Evolutionary conservation across 768 basidiomycete genomes (phyloP), one percentile per base, ranked within the genome.

Genomic region (Scleroderma citrinum): DNA sequence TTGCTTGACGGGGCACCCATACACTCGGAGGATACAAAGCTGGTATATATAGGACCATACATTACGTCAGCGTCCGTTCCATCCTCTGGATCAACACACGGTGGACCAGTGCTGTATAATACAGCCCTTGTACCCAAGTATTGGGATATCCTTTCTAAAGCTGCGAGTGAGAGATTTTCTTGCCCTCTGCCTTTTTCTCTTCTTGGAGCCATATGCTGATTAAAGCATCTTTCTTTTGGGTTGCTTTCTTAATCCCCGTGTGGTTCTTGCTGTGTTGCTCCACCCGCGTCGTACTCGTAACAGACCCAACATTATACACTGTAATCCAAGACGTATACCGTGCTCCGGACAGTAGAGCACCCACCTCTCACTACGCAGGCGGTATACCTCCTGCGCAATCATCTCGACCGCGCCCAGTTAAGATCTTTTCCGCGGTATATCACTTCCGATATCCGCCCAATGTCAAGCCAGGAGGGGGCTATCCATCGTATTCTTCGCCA

Each of bases 221-320:
- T 7, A n/a, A n/a, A 21, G 39, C 19, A 12, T 23, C 3, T 14
- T 42, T 42, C 3, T 26, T 42, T 5, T 42, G 16, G 13, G 10
- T n/a, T 20, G 40, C 23, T 26, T 26, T 42, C 16, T 16, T 8
- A 26, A 10, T 24, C 23, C 24, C 24, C 40, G 24, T 42, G 40
- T 23, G 11, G 10, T 13, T 26, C 53, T 50, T 51, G 35, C 14
- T 42, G 16, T 21, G 29, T 29, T 37, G 39, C 16, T 7, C 39
- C 40, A 10, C 10, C 17, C 2, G 13, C 26, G 30, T 20, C 37
- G 38, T n/a, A 19, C 39, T 20, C 34, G n/a, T 41, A 24, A 10
- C 52, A 87, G 86, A 88, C 64, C 82, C 83, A 19, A 78, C 82
- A 4, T 65, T 75, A 48, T 87, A 77, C 63, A 78, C 76, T 2